These are phyloP conservation scores for Syzygium aqueum DNA, from an alignment of 345 rosid species.

Conservation along the genomic window DNA sequence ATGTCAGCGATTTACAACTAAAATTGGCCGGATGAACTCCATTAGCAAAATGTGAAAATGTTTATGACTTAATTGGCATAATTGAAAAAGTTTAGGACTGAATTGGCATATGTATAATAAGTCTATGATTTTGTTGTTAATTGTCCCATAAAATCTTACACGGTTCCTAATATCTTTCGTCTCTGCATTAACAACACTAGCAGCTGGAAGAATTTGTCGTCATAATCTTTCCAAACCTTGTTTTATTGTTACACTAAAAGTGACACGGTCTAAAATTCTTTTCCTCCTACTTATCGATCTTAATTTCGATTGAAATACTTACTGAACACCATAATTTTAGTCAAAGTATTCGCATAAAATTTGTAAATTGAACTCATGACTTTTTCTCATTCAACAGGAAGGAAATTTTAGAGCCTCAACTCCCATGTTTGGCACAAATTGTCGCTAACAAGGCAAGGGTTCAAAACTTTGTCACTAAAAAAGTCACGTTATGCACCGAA, in stretches of 20 bases:
- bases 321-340: background rate
- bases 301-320: background rate
- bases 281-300: background rate
- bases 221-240: background rate
- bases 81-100: too few species aligned
- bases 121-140: rapidly evolving
- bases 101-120: too few species aligned
- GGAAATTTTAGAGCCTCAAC: background rate
- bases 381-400: background rate
- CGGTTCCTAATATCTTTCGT: too few species aligned
- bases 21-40: too few species aligned
- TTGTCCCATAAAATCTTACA: too few species aligned
- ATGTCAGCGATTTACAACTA: rapidly evolving
- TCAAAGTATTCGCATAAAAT: background rate
- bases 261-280: background rate
- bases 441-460: background rate
- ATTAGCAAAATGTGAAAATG: too few species aligned
- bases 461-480: background rate
- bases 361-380: background rate
- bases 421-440: background rate
- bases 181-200: too few species aligned
- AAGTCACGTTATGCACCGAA: background rate
- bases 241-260: background rate
- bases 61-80: rapidly evolving
- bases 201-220: background rate